A percentile compares a stretch with the other conserved stretches of the same genome.
Evolutionary conservation across 2,329 filamentous ascomycete species (phyloP).

Genomic region (Nemania serpens): DNA sequence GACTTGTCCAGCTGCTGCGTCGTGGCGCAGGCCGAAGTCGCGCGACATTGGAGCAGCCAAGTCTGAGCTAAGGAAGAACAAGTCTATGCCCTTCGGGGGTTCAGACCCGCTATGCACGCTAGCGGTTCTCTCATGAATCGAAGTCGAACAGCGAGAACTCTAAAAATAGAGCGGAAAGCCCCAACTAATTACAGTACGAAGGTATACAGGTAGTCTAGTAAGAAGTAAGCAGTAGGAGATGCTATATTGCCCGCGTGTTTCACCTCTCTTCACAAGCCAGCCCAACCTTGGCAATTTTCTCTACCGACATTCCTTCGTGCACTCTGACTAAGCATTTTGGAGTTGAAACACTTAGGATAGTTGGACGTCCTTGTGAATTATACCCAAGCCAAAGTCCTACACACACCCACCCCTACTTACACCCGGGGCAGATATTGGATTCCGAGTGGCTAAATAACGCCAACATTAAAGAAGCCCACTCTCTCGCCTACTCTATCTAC

Average conservation of each 20-base stretch:
- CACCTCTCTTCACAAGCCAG: background rate
- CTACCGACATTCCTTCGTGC: background rate
- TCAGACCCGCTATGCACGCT: background rate
- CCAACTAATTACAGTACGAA: too few species aligned
- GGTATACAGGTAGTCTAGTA: too few species aligned
- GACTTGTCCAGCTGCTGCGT: too few species aligned
- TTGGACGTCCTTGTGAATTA: too few species aligned
- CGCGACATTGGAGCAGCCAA: background rate
- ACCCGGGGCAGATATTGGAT: too few species aligned
- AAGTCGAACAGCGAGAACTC: background rate
- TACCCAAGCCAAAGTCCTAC: too few species aligned
- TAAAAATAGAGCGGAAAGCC: conserved; percentile 20
- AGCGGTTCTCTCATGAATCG: background rate
- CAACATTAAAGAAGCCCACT: too few species aligned
- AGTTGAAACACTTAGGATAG: background rate
- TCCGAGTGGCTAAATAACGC: too few species aligned
- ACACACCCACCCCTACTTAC: too few species aligned
- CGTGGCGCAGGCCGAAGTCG: conserved; percentile 21
- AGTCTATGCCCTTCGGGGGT: background rate
- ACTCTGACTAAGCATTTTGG: background rate
- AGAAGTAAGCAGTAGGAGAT: too few species aligned
- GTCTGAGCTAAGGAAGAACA: conserved; percentile 3
- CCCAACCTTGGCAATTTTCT: background rate
- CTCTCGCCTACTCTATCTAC: too few species aligned
- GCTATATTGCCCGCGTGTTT: background rate